Base-by-base conservation (phyloP, 179 eudicot species). In the Beta macrorhiza region DNA sequence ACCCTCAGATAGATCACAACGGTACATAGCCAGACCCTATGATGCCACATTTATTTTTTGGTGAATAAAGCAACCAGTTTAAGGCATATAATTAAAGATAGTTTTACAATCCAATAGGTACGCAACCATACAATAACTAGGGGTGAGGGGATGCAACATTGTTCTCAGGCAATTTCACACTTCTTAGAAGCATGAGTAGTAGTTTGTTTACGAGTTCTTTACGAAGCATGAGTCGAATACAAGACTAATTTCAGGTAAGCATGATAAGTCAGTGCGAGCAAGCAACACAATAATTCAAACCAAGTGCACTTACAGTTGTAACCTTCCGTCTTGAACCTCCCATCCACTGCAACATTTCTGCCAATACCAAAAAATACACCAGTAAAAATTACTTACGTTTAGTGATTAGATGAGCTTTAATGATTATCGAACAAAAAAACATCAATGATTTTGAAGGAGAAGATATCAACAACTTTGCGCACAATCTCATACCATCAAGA, bases 291-390 rank as follows among this genome's bases (percentile, higher is more conserved):
- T 25, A 19, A 42, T 20, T 16, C 32, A 74, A 75, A 65, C 53
- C 58, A 52, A 67, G 49, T 42, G 74, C 73, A 85, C 93, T 89
- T 87, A 93, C 98, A 70, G 93, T 78, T 45, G 93, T 74, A 65
- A 93, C 93, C 81, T 93, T 93, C 84, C 94, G 89, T 87, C 96
- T 86, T 63, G 98, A 92, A 75, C 98, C 98, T 73, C 98, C 98
- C 98, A 90, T 92, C 96, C 98, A 93, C 78, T 93, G 98, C 78
- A 93, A 89, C 98, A 93, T 93, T 13, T 74, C 68, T 49, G 61
- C 61, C 63, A 0, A 75, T 17, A 22, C 61, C 64, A 57, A 49
- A 51, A 15, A 53, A 67, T 37, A 37, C 4, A 37, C 42, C 42
- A 37, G 42, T 37, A 37, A 37, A 37, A 37, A 37, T 37, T 37